Conservation (phyloP, 2,329 filamentous ascomycete genomes). For the Rugonectria rugulosa region DNA sequence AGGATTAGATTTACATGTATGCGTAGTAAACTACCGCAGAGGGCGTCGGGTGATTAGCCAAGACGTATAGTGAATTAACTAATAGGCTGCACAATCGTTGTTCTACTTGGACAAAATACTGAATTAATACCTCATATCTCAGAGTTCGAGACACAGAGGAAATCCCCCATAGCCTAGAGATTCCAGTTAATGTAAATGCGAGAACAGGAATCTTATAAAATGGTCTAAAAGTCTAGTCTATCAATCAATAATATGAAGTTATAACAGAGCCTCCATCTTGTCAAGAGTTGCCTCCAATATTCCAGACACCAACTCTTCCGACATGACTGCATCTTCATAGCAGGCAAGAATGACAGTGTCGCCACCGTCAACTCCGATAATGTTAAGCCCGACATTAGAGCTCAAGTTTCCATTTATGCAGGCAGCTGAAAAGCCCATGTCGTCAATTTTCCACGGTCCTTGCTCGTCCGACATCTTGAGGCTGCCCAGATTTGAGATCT, state of each 20-base stretch:
- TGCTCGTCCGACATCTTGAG: background rate
- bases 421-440: constrained; percentile 25
- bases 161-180: too few relatives aligned
- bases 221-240: too few relatives aligned
- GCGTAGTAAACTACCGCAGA: constrained; percentile 15
- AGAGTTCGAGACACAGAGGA: too few relatives aligned
- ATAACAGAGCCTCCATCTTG: constrained; percentile 10
- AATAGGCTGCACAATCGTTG: too few relatives aligned
- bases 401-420: constrained; percentile 19
- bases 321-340: constrained; percentile 20
- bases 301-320: constrained; percentile 8
- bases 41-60: constrained; percentile 23
- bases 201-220: too few relatives aligned
- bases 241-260: too few relatives aligned
- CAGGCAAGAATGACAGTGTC: constrained; percentile 22
- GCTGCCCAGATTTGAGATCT: constrained; percentile 18
- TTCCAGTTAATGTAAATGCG: too few relatives aligned
- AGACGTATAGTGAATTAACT: too few relatives aligned
- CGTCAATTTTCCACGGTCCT: constrained; percentile 23
- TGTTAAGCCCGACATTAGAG: constrained; percentile 5
- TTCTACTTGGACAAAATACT: too few relatives aligned
- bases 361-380: constrained; percentile 18
- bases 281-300: constrained; percentile 11
- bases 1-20: constrained; percentile 20
- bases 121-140: too few relatives aligned